phyloP scores from a whole-genome alignment of 2,329 filamentous ascomycete species.

The Beauveria medogensis region DNA sequence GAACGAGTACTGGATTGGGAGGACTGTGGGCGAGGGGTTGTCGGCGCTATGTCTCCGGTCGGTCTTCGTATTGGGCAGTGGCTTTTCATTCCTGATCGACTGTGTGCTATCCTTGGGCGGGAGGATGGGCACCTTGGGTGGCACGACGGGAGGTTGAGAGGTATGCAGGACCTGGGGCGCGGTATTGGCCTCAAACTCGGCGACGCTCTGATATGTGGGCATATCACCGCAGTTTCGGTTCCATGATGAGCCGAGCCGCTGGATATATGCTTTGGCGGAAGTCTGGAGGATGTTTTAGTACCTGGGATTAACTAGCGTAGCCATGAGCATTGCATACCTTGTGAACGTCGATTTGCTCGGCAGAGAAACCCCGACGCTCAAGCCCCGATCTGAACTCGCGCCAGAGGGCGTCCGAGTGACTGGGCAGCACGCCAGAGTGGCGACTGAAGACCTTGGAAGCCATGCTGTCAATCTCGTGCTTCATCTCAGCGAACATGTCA shows the following conservation, averaged over 20 bases:
- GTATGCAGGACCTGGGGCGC: constrained; percentile 18
- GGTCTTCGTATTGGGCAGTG: constrained; percentile 30
- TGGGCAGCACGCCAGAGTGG: constrained; percentile 28
- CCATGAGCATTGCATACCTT: constrained; percentile 49
- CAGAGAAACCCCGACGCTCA: constrained; percentile 49
- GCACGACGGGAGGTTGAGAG: constrained; percentile 19
- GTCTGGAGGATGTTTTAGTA: constrained; percentile 34
- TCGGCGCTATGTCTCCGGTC: constrained; percentile 28
- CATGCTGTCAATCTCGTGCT: constrained; percentile 52
- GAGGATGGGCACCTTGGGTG: constrained; percentile 12
- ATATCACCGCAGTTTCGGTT: constrained; percentile 34
- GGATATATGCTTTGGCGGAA: constrained; percentile 52
- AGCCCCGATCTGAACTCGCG: constrained; percentile 50
- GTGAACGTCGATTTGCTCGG: constrained; percentile 45
- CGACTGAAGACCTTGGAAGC: constrained; percentile 42
- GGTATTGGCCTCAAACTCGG: constrained; percentile 34
- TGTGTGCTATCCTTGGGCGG: constrained; percentile 27
- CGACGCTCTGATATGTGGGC: constrained; percentile 44
- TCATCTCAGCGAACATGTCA: constrained; percentile 43
- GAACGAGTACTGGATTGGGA: constrained; percentile 22
- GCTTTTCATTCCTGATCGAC: constrained; percentile 33
- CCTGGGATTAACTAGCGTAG: not conserved
- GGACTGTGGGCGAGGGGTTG: constrained; percentile 21
- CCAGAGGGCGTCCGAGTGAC: constrained; percentile 48
- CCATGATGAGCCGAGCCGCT: constrained; percentile 46